A percentile compares a stretch with the other conserved stretches of the same genome.
These are phyloP conservation scores for Pugionium dolabratum DNA, from an alignment of 345 rosid genomes.

Conservation along the genomic window DNA sequence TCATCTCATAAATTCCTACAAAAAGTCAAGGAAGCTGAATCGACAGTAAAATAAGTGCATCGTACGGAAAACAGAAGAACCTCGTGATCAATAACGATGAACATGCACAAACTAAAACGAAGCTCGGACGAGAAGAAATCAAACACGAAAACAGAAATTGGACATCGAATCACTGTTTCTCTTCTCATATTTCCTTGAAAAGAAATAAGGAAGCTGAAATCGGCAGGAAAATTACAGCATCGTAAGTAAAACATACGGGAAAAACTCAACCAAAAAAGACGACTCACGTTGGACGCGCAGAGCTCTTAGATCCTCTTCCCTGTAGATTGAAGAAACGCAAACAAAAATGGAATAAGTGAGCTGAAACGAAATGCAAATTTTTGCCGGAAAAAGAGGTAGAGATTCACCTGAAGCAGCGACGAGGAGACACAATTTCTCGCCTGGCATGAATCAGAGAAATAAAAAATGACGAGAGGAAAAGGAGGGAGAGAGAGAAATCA, in stretches of 20 bases:
- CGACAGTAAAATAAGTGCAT: not conserved
- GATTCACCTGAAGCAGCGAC: constrained; percentile 32
- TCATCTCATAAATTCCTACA: not conserved
- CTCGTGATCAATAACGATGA: not conserved
- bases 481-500: constrained; percentile 4
- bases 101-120: too few relatives aligned
- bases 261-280: too few relatives aligned
- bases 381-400: not conserved
- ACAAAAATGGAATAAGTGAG: constrained; percentile 1
- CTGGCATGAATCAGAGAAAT: constrained; percentile 26
- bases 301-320: constrained; percentile 38
- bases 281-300: constrained; percentile 35
- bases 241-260: too few relatives aligned
- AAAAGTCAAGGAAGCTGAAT: constrained; percentile 7
- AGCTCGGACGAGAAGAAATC: too few relatives aligned
- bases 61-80: not conserved
- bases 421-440: constrained; percentile 19
- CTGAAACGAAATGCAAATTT: too few relatives aligned
- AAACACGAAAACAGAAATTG: too few relatives aligned
- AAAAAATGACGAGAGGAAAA: constrained; percentile 12
- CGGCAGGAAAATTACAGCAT: not conserved
- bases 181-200: too few relatives aligned
- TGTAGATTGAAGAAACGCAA: constrained; percentile 12
- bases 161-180: not conserved
- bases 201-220: not conserved